A percentile compares a stretch with the other conserved stretches of the same genome.
These are phyloP conservation scores for Torulaspora franciscae DNA, from an alignment of 805 yeast species.

Conservation along the genomic window DNA sequence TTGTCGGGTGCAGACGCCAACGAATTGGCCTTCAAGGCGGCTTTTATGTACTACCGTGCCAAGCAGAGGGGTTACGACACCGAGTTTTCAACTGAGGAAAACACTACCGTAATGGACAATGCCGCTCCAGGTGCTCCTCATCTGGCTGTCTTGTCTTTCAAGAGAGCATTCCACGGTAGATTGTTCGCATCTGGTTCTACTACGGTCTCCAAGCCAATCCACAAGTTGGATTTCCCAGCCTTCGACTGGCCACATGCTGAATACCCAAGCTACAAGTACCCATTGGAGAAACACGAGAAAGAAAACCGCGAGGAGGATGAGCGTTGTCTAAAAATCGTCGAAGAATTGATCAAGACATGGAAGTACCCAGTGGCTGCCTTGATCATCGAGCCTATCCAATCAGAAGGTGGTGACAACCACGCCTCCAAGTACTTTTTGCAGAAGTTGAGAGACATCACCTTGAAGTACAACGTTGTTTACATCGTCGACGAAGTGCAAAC, in stretches of 20 bases:
- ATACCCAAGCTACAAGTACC: slow-evolving; percentile 80
- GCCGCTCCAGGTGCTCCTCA: slow-evolving; percentile 86
- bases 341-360: slow-evolving; percentile 63
- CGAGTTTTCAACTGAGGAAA: slow-evolving; percentile 66
- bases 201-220: slow-evolving; percentile 92
- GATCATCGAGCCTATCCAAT: slow-evolving; percentile 81
- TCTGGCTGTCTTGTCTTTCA: slow-evolving; percentile 78
- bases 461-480: slow-evolving; percentile 52
- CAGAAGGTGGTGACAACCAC: slow-evolving; percentile 76
- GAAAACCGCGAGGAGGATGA: slow-evolving; percentile 74
- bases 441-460: slow-evolving; percentile 54
- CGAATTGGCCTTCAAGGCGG: slow-evolving; percentile 67
- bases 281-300: slow-evolving; percentile 60
- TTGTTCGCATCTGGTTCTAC: slow-evolving; percentile 86
- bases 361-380: slow-evolving; percentile 78
- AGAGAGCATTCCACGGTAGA: slow-evolving; percentile 91
- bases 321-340: slow-evolving; percentile 73
- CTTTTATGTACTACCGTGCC: slow-evolving; percentile 59
- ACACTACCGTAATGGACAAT: slow-evolving; percentile 69
- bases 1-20: slow-evolving; percentile 66
- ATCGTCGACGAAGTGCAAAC: slow-evolving; percentile 73
- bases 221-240: slow-evolving; percentile 87
- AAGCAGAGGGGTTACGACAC: slow-evolving; percentile 52
- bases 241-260: slow-evolving; percentile 97
- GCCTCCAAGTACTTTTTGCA: slow-evolving; percentile 59